Evolutionary conservation across 257 asterid genomes (phyloP).

Genomic region (Penstemon barbatus): DNA sequence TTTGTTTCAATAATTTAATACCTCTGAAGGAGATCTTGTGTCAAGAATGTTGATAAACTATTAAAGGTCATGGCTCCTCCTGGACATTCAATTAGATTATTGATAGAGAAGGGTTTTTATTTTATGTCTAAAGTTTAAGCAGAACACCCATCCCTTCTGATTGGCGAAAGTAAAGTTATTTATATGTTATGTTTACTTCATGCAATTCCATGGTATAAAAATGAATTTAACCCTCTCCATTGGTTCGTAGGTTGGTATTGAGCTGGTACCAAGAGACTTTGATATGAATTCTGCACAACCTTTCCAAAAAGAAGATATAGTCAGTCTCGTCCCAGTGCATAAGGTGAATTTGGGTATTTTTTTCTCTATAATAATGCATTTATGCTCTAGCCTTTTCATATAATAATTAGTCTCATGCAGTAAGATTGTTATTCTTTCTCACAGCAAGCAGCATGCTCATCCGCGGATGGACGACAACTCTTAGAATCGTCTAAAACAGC

Average conservation of each 20-base stretch:
- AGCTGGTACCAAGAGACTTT: constrained; percentile 87
- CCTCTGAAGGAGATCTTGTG: neutral
- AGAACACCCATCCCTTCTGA: constrained; percentile 1
- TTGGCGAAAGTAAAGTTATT: constrained; percentile 1
- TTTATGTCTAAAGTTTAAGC: constrained; percentile 4
- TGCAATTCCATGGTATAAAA: constrained; percentile 18
- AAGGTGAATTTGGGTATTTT: constrained; percentile 52
- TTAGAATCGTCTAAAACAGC: constrained; percentile 93
- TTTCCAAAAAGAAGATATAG: constrained; percentile 70
- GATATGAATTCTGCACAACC: constrained; percentile 75
- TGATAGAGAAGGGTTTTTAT: neutral
- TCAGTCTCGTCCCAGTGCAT: constrained; percentile 89
- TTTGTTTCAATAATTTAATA: neutral
- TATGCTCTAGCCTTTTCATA: constrained; percentile 22
- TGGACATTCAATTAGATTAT: neutral
- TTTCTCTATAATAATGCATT: constrained; percentile 13
- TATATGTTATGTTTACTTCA: constrained; percentile 8
- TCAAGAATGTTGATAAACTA: neutral
- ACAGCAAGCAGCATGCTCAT: constrained; percentile 98
- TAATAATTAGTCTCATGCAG: constrained; percentile 6
- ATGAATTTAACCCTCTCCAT: constrained; percentile 26
- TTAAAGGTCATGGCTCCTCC: neutral
- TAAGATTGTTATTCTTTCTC: constrained; percentile 27
- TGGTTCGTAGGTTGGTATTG: constrained; percentile 76
- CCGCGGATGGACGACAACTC: constrained; percentile 95